Base-by-base conservation (phyloP, 2,329 filamentous ascomycete genomes). In the Celoporthe dispersa region DNA sequence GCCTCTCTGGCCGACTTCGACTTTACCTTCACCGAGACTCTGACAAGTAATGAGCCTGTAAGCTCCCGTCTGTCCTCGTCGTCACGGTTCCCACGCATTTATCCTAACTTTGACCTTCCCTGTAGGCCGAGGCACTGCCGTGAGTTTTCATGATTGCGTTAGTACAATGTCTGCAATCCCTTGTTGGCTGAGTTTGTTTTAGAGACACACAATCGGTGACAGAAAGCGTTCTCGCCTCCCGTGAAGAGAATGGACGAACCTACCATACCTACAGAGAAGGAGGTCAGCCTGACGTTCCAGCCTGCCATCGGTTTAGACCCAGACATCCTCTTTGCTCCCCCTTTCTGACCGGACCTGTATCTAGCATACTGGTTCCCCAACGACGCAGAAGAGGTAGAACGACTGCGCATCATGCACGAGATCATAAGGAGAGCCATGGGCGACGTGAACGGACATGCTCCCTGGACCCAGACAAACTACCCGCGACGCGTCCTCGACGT, bases 281-380 rank as follows among this genome's bases (percentile, higher is more conserved):
- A 53, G 65, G 69, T 72, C 35, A 68, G 70, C 28, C 22, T 8
- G 8, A 16, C 33, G 28, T 41, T 12, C 5, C 33, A 19, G 28
- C 12, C 7, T 25, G 14, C 33, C 35, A 28, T 25, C 60, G 22
- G 8, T 22, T 14, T 14, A 63, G 22, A 63, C 31, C 33, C 39
- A 39, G 33, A 37, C 33, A 61, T 6, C 48, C 19, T 6, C 33
- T 5, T 64, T 8, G 9, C 41, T 57, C 39, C 31, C 39, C 25
- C 39, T 48, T 60, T 31, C 57, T 67, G 41, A 67, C 53, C 33
- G n/a, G 22, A 51, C 35, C 16, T 25, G 19, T 62, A 48, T 37
- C 35, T 57, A 80, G 79, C 79, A n/a, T 80, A 80, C 62, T 74
- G 72, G 37, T 80, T 76, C 64, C 79, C 79, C 55, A 80, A 80